Conservation (phyloP, 306 rosid species). For the Pueraria montana region DNA sequence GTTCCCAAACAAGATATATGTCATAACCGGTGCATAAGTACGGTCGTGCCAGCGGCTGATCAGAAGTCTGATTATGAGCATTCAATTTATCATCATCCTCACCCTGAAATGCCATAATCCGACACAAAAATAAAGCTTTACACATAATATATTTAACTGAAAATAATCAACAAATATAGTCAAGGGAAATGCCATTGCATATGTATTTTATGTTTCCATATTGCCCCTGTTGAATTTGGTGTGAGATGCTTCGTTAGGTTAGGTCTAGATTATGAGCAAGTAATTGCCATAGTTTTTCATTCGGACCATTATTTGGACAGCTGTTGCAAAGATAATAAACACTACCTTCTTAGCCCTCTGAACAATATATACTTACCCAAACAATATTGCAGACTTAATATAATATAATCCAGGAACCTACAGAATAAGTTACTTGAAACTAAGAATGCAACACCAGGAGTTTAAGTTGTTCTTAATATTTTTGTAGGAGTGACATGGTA, state of each 20-base stretch:
- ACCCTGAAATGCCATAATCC: conserved; percentile 61
- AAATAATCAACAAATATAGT: conserved; percentile 20
- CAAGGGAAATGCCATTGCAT: conserved; percentile 37
- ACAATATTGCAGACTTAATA: too few relatives aligned
- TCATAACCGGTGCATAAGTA: conserved; percentile 93
- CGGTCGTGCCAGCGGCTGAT: conserved; percentile 63
- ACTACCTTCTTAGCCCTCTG: conserved; percentile 10
- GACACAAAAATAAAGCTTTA: conserved; percentile 33
- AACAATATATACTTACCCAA: background rate
- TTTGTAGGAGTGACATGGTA: too few relatives aligned
- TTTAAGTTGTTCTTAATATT: too few relatives aligned
- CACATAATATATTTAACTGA: conserved; percentile 4
- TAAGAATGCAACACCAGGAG: too few relatives aligned
- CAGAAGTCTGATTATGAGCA: conserved; percentile 43
- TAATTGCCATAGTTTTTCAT: conserved; percentile 7
- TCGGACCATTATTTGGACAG: background rate
- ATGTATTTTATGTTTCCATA: conserved; percentile 28
- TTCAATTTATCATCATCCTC: conserved; percentile 56
- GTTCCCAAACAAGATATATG: conserved; percentile 97
- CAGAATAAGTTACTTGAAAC: too few relatives aligned
- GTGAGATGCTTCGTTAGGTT: conserved; percentile 25
- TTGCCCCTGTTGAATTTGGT: conserved; percentile 27
- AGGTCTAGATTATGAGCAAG: conserved; percentile 17
- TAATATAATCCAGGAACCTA: too few relatives aligned
- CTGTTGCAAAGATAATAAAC: background rate